A percentile compares a stretch with the other conserved stretches of the same genome.
Evolutionary conservation across 306 rosid genomes (phyloP).

Genomic region (Dalbergia cochinchinensis): DNA sequence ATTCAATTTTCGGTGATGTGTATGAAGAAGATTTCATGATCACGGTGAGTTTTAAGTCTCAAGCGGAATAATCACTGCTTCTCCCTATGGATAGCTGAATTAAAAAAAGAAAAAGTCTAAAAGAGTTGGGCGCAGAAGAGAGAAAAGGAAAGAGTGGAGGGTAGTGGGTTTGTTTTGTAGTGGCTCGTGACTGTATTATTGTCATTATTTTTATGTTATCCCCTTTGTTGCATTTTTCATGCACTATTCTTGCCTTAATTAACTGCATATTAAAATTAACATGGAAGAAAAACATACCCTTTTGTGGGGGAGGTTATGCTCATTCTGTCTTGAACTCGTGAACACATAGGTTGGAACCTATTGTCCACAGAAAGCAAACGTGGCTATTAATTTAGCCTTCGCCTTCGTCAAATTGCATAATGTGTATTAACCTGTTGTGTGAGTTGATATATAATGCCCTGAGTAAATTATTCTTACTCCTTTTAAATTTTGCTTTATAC

Average conservation of each 20-base stretch:
- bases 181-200: conserved; percentile 60
- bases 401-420: not conserved
- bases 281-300: conserved; percentile 4
- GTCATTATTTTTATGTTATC: conserved; percentile 23
- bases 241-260: not conserved
- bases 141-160: not conserved
- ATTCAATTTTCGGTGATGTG: no score
- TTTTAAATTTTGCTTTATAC: not conserved
- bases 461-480: not conserved
- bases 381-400: not conserved
- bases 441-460: not conserved
- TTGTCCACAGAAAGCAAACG: not conserved
- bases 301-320: conserved; percentile 13
- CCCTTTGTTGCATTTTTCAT: not conserved
- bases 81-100: no score
- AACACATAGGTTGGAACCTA: not conserved
- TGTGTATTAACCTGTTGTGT: not conserved
- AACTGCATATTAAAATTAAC: not conserved
- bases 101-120: no score
- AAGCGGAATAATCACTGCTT: no score
- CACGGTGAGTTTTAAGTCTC: no score
- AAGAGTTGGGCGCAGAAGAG: conserved; percentile 1
- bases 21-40: no score
- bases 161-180: conserved; percentile 53
- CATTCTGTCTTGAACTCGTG: conserved; percentile 36